Evolutionary conservation across 352 stramenopile genomes (phyloP), one percentile per base, ranked within the genome.

Genomic region (Aphanomyces astaci): DNA sequence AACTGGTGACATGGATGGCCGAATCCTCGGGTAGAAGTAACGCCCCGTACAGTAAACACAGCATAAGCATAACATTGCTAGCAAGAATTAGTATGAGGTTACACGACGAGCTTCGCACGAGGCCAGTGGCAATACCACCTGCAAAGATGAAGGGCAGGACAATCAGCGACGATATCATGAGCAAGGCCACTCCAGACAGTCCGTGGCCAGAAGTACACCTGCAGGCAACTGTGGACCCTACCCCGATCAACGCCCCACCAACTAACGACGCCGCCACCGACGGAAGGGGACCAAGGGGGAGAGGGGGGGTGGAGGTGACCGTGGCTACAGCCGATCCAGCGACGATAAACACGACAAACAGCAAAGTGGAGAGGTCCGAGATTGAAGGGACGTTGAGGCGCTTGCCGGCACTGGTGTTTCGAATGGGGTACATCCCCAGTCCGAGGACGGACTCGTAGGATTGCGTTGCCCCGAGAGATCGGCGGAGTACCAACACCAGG

Each of bases 401-500:
- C 15, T 19, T 30, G 33, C 39, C 28, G n/a, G 22, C 56, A n/a
- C 25, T 11, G 36, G 30, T 25, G 31, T 53, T 17, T 11, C 3
- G 13, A 22, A 31, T 10, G 22, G 19, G 13, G n/a, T 49, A n/a
- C 5, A 40, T n/a, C 19, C 22, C 49, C 19, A 69, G 39, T 10
- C 39, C 64, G 9, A 65, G n/a, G 19, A 72, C 28, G 0, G 51
- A 48, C 52, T 72, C 70, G 45, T 69, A 69, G 2, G 64, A 59
- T 4, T 48, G 43, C 1, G 46, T 57, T 2, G 56, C 64, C 1
- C 64, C 64, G 31, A 75, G 51, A 4, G 70, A 66, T 54, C 40
- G 57, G 19, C 64, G 53, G 30, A 75, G 30, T 0, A 70, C 15
- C 19, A 66, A 40, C 22, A 49, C 65, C n/a, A 75, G 64, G 4